Percentiles rank a stretch among this genome's conserved stretches.
phyloP scores from a whole-genome alignment of 2,329 filamentous ascomycete genomes.

The Clarireedia monteithiana region DNA sequence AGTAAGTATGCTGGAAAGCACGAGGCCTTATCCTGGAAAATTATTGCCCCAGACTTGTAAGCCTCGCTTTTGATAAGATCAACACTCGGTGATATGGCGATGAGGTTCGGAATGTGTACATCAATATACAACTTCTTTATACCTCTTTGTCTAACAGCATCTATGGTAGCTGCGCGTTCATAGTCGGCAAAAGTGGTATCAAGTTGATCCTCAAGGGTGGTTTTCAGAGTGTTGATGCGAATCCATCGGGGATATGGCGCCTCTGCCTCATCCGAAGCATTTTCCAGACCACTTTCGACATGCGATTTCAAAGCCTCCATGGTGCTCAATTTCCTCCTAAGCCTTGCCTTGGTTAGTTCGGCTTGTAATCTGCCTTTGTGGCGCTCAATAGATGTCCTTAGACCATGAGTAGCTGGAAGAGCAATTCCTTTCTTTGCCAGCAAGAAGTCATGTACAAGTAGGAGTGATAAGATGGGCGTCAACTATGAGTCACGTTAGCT shows the following conservation, averaged over 20 bases:
- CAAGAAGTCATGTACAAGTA: slow-evolving; percentile 81
- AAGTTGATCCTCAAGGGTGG: slow-evolving; percentile 64
- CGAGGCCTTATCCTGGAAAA: slow-evolving; percentile 93
- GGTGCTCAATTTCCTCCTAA: slow-evolving; percentile 62
- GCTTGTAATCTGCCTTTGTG: slow-evolving; percentile 76
- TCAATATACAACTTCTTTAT: slow-evolving; percentile 62
- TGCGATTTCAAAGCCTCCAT: slow-evolving; percentile 57
- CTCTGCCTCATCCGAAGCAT: slow-evolving; percentile 27
- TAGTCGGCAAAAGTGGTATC: slow-evolving; percentile 64
- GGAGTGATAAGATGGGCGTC: slow-evolving; percentile 68
- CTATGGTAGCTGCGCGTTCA: slow-evolving; percentile 45
- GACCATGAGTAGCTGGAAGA: slow-evolving; percentile 68
- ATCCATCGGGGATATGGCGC: slow-evolving; percentile 78
- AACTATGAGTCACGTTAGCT: slow-evolving; percentile 45
- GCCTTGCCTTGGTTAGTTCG: slow-evolving; percentile 72
- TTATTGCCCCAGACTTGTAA: slow-evolving; percentile 70
- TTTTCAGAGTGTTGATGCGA: slow-evolving; percentile 73
- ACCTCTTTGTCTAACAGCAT: slow-evolving; percentile 42
- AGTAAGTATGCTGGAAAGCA: slow-evolving; percentile 92
- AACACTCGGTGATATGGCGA: slow-evolving; percentile 65
- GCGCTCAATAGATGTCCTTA: slow-evolving; percentile 66
- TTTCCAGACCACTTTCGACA: slow-evolving; percentile 44
- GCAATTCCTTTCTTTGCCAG: slow-evolving; percentile 76
- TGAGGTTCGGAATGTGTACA: slow-evolving; percentile 69
- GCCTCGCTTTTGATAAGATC: slow-evolving; percentile 67